phyloP scores from a whole-genome alignment of 2,329 filamentous ascomycete species.

The Coniochaeta prunicola region DNA sequence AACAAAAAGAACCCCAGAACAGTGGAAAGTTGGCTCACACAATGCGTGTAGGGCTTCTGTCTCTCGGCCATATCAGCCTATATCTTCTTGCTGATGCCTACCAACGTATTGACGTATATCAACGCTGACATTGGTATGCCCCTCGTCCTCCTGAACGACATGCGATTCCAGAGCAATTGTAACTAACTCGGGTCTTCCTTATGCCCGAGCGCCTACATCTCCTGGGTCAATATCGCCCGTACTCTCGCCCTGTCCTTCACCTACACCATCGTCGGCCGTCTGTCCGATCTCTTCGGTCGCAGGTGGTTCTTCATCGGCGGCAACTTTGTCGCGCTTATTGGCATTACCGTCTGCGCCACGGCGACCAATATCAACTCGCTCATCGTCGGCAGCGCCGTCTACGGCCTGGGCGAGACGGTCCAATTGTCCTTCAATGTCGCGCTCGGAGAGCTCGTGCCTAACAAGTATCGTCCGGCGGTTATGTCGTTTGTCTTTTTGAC shows the following conservation, averaged over 20 bases:
- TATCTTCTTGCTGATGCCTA: constrained; percentile 28
- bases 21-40: not conserved
- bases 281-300: constrained; percentile 29
- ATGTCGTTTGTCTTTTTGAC: constrained; percentile 24
- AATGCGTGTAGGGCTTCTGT: constrained; percentile 23
- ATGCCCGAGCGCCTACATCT: constrained; percentile 22
- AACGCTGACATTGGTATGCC: constrained; percentile 8
- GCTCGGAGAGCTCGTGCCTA: constrained; percentile 31
- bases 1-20: constrained; percentile 3
- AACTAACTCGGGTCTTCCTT: not conserved
- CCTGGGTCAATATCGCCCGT: constrained; percentile 26
- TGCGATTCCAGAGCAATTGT: not conserved
- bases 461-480: constrained; percentile 29
- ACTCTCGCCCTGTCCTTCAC: constrained; percentile 25
- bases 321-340: constrained; percentile 25
- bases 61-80: constrained; percentile 28
- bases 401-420: constrained; percentile 26
- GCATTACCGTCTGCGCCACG: constrained; percentile 25
- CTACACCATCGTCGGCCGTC: constrained; percentile 26
- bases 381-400: constrained; percentile 25
- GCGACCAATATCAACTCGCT: constrained; percentile 23
- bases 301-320: constrained; percentile 30
- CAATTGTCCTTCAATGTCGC: constrained; percentile 29
- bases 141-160: not conserved
- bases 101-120: constrained; percentile 23